Percentiles rank a stretch among this genome's conserved stretches.
Conservation (phyloP, 768 basidiomycete genomes). For the Butyriboletus loyo region DNA sequence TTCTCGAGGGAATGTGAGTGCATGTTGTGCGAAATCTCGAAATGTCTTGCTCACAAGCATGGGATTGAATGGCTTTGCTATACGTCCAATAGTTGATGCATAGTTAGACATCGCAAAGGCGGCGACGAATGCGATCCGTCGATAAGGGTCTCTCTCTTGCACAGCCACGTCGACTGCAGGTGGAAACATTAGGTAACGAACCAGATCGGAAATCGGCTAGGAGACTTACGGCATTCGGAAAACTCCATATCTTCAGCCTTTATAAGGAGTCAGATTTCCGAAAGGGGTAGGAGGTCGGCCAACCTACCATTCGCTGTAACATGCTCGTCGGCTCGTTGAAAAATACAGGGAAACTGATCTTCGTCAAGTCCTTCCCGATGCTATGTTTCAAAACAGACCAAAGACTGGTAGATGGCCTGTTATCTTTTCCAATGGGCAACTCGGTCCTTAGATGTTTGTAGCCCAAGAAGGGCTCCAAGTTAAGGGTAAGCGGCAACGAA, state of each 20-base stretch:
- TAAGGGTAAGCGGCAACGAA: conserved; percentile 34
- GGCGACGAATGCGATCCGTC: conserved; percentile 87
- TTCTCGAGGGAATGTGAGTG: conserved; percentile 40
- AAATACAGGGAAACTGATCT: conserved; percentile 91
- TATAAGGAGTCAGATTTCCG: not conserved
- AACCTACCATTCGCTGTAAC: conserved; percentile 86
- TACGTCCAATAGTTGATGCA: conserved; percentile 91
- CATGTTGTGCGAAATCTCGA: not conserved
- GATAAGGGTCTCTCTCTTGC: conserved; percentile 69
- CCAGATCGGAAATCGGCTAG: not conserved
- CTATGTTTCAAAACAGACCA: conserved; percentile 95
- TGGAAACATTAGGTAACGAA: conserved; percentile 8
- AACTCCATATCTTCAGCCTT: conserved; percentile 97
- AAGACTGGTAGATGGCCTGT: conserved; percentile 84
- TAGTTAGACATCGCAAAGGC: conserved; percentile 99
- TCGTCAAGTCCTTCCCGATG: conserved; percentile 96
- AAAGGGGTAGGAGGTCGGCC: not conserved
- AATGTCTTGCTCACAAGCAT: conserved; percentile 63
- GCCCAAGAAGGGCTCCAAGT: conserved; percentile 54
- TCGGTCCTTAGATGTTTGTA: conserved; percentile 61
- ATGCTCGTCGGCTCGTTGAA: conserved; percentile 96
- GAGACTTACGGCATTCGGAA: conserved; percentile 74
- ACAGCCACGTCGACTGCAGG: conserved; percentile 78
- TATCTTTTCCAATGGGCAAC: conserved; percentile 65
- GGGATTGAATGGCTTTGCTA: conserved; percentile 97